These are phyloP conservation scores for Crithidia fasciculata DNA, from an alignment of 208 protist species.

Conservation along the genomic window DNA sequence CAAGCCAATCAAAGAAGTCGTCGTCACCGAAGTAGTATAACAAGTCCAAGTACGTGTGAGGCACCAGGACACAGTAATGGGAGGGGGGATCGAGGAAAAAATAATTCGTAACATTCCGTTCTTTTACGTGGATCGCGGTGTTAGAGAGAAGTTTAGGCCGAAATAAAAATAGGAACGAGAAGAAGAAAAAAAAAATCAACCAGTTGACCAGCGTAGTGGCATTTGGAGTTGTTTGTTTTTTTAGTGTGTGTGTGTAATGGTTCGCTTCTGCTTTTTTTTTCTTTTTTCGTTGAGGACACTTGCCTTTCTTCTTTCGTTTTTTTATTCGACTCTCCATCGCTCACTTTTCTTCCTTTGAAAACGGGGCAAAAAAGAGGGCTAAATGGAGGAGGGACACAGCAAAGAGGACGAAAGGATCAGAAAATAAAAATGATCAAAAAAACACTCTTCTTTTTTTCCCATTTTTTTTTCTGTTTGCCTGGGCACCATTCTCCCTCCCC, in stretches of 20 bases:
- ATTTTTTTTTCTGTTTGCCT: background rate
- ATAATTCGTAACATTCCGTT: constrained; percentile 5
- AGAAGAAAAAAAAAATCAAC: constrained; percentile 26
- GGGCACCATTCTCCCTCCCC: background rate
- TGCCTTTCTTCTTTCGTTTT: too few relatives aligned
- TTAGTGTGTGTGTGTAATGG: background rate
- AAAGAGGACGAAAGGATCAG: too few relatives aligned
- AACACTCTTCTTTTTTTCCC: constrained; percentile 1
- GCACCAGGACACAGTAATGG: background rate
- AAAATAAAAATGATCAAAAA: too few relatives aligned
- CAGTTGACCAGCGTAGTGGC: background rate
- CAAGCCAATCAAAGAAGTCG: background rate
- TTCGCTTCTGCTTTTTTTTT: too few relatives aligned
- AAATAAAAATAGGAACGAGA: constrained; percentile 32
- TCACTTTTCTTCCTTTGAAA: too few relatives aligned
- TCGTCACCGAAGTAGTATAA: constrained; percentile 17
- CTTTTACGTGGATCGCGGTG: background rate
- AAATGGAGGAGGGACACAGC: too few relatives aligned
- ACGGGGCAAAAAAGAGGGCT: too few relatives aligned
- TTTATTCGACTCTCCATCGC: too few relatives aligned
- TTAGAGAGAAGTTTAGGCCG: constrained; percentile 19
- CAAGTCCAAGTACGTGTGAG: background rate
- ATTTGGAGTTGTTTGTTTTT: background rate
- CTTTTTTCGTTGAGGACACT: too few relatives aligned
- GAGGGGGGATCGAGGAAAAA: constrained; percentile 17